Base-by-base conservation (phyloP, 2,329 filamentous ascomycete species). In the Onygenales sp. region DNA sequence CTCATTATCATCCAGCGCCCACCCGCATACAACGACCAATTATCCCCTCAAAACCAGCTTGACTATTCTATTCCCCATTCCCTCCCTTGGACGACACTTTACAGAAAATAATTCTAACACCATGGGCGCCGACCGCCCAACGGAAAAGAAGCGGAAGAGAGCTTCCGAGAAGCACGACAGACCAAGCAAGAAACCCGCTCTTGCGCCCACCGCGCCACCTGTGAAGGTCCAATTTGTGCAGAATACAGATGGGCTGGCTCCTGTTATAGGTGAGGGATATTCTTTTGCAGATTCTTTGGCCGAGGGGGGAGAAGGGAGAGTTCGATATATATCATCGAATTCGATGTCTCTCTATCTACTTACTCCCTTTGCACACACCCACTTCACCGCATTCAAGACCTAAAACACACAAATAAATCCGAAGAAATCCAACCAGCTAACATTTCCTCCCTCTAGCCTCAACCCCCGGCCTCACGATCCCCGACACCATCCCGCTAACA, bases 101-200 rank as follows among this genome's bases (percentile, higher is more conserved):
- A 37, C 21, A 31, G 27, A 40, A 17, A 49, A 40, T 13, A 54
- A 42, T 27, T 27, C 21, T 4, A 3, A 21, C 45, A 63, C 33
- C 50, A 71, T 71, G 69, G 62, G 63, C 21, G 63, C 61, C 13
- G 58, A 63, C 32, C 67, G 67, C 50, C 55, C 53, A 10, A 55
- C 62, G 37, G 73, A 76, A 49, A 78, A 75, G 62, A 79, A 79
- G 69, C 70, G 77, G 59, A 79, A 79, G 67, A 69, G 76, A 54
- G 65, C 66, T 49, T 71, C 71, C 4, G 71, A 73, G 49, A 68
- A 67, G 42, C 68, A 66, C 42, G 73, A 71, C 8, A 66, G 67
- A 17, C 70, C 76, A 2, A 75, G 66, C 62, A 80, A 79, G 59
- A 79, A 77, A 65, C 59, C 70, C 6, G 72, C 74, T 8, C 64